Conservation (phyloP, 179 eudicot genomes). For the Heliamphora pulchella region DNA sequence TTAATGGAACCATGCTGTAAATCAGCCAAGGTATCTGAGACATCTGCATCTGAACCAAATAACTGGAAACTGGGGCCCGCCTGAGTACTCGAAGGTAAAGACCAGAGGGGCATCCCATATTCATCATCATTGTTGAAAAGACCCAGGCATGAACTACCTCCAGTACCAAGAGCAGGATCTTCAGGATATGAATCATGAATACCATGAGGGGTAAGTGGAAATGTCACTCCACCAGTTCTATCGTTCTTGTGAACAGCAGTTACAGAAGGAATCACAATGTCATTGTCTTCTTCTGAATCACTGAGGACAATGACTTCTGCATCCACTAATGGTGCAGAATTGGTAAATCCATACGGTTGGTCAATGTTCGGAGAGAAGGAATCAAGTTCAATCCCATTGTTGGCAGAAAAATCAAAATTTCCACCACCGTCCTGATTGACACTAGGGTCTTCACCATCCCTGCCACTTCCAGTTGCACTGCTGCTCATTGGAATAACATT, state of each 20-base stretch:
- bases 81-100: conserved; percentile 55
- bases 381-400: conserved; percentile 59
- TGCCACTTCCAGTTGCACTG: conserved; percentile 83
- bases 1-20: conserved; percentile 38
- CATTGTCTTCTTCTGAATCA: conserved; percentile 94
- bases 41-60: conserved; percentile 67
- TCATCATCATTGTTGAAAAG: conserved; percentile 66
- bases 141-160: conserved; percentile 49
- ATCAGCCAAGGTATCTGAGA: conserved; percentile 45
- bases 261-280: conserved; percentile 34
- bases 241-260: conserved; percentile 28
- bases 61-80: conserved; percentile 62
- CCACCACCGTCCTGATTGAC: conserved; percentile 72
- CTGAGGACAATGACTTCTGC: conserved; percentile 78
- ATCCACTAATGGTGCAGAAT: conserved; percentile 39
- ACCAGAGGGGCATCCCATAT: conserved; percentile 59
- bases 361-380: conserved; percentile 57
- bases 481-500: conserved; percentile 81
- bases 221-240: conserved; percentile 33
- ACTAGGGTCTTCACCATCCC: conserved; percentile 78
- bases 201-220: conserved; percentile 41
- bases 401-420: conserved; percentile 47
- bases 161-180: conserved; percentile 43
- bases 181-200: conserved; percentile 54
- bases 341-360: conserved; percentile 31